Evolutionary conservation across 352 stramenopile genomes (phyloP).

Genomic region (Phytophthora crassamura): DNA sequence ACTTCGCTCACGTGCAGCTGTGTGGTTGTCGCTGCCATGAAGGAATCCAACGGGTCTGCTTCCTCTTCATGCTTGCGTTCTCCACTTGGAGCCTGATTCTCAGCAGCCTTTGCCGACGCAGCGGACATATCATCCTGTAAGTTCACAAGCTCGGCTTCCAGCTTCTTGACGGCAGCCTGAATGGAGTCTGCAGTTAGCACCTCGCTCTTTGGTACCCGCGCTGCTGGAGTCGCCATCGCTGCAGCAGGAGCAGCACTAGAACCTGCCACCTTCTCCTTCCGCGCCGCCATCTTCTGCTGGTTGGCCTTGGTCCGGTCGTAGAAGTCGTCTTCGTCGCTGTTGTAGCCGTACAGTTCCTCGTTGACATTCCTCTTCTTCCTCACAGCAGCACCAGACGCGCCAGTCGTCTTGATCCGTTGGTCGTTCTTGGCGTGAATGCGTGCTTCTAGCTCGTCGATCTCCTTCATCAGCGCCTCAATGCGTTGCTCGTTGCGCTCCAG

Average conservation of each 20-base stretch:
- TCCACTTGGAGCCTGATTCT: conserved; percentile 5
- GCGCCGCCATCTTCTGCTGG: conserved; percentile 49
- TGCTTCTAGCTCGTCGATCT: conserved; percentile 71
- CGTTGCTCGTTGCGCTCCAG: conserved; percentile 70
- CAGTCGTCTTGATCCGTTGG: conserved; percentile 47
- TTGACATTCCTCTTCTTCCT: conserved; percentile 35
- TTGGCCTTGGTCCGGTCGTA: conserved; percentile 79
- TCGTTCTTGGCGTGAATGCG: conserved; percentile 62
- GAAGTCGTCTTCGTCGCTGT: conserved; percentile 82
- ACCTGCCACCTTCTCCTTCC: conserved; percentile 36
- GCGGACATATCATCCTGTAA: conserved; percentile 33
- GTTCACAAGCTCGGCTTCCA: conserved; percentile 48
- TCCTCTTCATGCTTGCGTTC: conserved; percentile 38
- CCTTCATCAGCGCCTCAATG: conserved; percentile 62
- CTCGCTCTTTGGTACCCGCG: conserved; percentile 18
- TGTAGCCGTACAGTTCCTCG: conserved; percentile 56
- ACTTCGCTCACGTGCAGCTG: conserved; percentile 52
- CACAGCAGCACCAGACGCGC: neutral
- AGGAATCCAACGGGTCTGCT: conserved; percentile 68
- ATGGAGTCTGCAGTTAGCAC: conserved; percentile 70
- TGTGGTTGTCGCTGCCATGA: conserved; percentile 66
- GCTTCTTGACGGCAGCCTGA: conserved; percentile 40
- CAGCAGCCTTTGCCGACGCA: conserved; percentile 18
- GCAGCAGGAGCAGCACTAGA: neutral
- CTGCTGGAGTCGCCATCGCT: neutral